Percentiles rank a stretch among this genome's conserved stretches.
phyloP scores from a whole-genome alignment of 2,329 filamentous ascomycete genomes.

The Pleurostoma richardsiae region DNA sequence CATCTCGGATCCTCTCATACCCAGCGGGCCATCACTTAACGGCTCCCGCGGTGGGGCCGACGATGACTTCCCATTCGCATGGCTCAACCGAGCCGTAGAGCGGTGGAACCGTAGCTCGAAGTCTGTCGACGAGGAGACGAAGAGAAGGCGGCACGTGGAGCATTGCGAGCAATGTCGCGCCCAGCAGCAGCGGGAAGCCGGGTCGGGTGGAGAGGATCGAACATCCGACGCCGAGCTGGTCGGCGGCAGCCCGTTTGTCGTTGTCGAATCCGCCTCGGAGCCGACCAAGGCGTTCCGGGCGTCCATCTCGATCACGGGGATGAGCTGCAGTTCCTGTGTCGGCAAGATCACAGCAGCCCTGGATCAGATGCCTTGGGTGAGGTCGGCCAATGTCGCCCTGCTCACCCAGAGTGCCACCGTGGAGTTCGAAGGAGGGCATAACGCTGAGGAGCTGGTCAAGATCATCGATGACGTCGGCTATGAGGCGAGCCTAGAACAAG shows the following conservation, averaged over 20 bases:
- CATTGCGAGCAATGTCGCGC: constrained; percentile 1
- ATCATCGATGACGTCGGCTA: constrained; percentile 4
- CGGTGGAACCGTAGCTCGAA: not conserved
- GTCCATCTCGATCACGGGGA: constrained; percentile 7
- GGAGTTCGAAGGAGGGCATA: not conserved
- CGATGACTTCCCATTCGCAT: not conserved
- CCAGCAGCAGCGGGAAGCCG: not conserved
- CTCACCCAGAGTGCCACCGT: constrained; percentile 3
- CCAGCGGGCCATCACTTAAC: not conserved
- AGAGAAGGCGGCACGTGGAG: not conserved
- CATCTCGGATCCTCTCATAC: not conserved
- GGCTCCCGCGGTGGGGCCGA: not conserved
- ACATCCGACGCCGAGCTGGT: not conserved
- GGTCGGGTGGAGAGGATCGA: not conserved
- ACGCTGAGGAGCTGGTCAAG: constrained; percentile 1
- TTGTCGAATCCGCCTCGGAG: not conserved
- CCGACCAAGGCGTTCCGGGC: not conserved
- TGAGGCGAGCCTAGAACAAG: constrained; percentile 1
- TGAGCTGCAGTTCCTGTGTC: constrained; percentile 5
- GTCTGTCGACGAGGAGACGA: not conserved
- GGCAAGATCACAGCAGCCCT: not conserved
- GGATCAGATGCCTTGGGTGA: constrained; percentile 2
- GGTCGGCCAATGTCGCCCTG: constrained; percentile 1
- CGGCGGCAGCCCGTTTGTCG: not conserved
- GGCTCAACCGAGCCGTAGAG: not conserved